Base-by-base conservation (phyloP, 2,329 filamentous ascomycete genomes). In the Claviceps africana region DNA sequence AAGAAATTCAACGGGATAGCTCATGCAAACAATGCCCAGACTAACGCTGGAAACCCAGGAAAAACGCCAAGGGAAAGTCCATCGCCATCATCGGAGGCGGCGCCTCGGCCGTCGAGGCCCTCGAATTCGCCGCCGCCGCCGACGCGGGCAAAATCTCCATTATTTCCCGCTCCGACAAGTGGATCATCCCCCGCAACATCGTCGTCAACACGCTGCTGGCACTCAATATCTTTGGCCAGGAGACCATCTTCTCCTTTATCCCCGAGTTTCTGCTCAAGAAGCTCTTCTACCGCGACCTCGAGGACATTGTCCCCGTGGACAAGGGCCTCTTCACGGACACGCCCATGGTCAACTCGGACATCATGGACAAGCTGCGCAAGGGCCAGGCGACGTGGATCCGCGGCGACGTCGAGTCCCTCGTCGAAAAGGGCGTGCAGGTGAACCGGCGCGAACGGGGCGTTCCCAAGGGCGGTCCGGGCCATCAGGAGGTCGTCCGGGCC, bases 261-360 rank as follows among this genome's bases (percentile, higher is more conserved):
- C 88, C 88, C 0, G 88, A 94, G 64, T 73, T 73, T 45, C 69
- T 94, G 0, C 76, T 94, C 0, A 81, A 81, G 55, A 79, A 83
- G 56, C 77, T 91, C 70, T 94, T 94, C 71, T 94, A 94, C 64
- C 79, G 87, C 17, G 88, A 93, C 59, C 75, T 94, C 2, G 70
- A 82, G 59, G 81, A 89, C 57, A 74, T 94, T 5, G 78, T 86
- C 0, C 88, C 88, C 0, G 7, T 47, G 2, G 72, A 77, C 28
- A 82, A 83, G 60, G 86, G 86, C 9, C 70, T 93, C n/a, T 94
- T 88, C 65, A 88, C 77, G 30, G 84, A 86, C 50, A 94, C 88
- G 0, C 88, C 88, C 0, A 91, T 93, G 86, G 86, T 93, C 25
- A 94, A 93, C 66, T 85, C 82, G 17, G 82, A 89, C 46, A 77